Base-by-base conservation (phyloP, 2,329 filamentous ascomycete genomes). In the Aspergillus sp. region DNA sequence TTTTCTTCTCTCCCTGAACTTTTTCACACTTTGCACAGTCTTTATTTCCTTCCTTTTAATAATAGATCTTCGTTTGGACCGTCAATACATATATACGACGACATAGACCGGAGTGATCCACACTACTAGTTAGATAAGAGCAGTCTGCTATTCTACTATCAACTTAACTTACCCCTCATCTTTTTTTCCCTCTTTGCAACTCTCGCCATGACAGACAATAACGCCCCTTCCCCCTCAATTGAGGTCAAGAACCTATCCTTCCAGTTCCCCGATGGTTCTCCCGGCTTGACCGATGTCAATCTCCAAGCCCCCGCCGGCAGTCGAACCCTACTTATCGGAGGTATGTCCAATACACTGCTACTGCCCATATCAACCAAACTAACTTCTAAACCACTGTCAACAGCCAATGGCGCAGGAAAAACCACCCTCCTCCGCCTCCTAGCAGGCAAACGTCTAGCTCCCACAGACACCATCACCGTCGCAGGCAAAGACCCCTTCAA, bases 371-470 rank as follows among this genome's bases (percentile, higher is more conserved):
- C 28, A 52, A 12, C 9, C 19, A 2, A 9, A 15, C 41, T 36
- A 36, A 21, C 5, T 19, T 3, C 54, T 51, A 70, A 56, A 71
- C 53, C 63, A 36, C 32, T 32, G 51, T 25, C 30, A 66, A 66
- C 67, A 88, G 86, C 95, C 75, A 99, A 99, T 77, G 95, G 95
- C 65, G 94, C 95, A 19, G 95, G 95, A 67, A 99, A 99, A 81
- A 98, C 95, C 8, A 99, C 95, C 0, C 88, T 99, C 59, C 89
- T 99, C 50, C 93, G 93, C 62, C 90, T 99, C 48, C 87, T 99
- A 62, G 92, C 93, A 17, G 95, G 95, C 73, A 98, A 98, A 82
- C 92, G 93, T 59, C 91, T 99, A 70, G 90, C 94, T 1, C 94
- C 95, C 0, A 80, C 81, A 56, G 81, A 85, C 72, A 87, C 88